These are phyloP conservation scores for Yamadazyma epiphylla DNA, from an alignment of 1,139 yeast genomes.

Conservation along the genomic window DNA sequence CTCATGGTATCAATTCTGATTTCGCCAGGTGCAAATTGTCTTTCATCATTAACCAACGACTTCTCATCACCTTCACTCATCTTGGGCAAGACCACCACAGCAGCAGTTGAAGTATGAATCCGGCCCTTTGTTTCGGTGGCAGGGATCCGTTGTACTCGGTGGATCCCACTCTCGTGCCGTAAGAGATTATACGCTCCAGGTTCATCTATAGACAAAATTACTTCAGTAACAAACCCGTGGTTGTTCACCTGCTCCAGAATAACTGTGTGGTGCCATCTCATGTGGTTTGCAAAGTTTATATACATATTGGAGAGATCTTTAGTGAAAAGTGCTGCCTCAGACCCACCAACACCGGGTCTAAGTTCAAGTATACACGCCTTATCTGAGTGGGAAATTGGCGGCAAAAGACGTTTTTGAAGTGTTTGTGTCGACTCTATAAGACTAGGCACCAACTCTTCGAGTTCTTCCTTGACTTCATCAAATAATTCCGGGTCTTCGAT, in stretches of 20 bases:
- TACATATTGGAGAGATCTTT: constrained; percentile 81
- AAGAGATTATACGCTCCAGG: constrained; percentile 73
- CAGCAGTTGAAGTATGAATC: constrained; percentile 93
- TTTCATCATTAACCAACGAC: constrained; percentile 58
- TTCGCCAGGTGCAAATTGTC: constrained; percentile 82
- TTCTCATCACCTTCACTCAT: constrained; percentile 54
- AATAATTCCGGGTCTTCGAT: constrained; percentile 23
- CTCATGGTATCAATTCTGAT: constrained; percentile 93
- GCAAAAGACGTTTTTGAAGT: constrained; percentile 60
- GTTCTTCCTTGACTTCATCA: constrained; percentile 24
- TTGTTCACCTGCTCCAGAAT: constrained; percentile 61
- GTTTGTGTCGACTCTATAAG: constrained; percentile 33
- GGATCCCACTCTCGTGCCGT: constrained; percentile 92
- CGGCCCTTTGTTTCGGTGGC: constrained; percentile 92
- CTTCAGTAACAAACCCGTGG: constrained; percentile 66
- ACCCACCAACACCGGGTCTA: constrained; percentile 96
- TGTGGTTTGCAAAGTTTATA: constrained; percentile 58
- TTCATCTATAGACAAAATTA: constrained; percentile 67
- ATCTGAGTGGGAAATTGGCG: constrained; percentile 74
- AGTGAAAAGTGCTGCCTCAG: constrained; percentile 86
- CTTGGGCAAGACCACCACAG: constrained; percentile 90
- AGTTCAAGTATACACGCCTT: constrained; percentile 78
- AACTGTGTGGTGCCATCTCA: constrained; percentile 64
- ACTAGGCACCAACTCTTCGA: constrained; percentile 30
- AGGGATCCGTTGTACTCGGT: constrained; percentile 92